A percentile compares a stretch with the other conserved stretches of the same genome.
These are phyloP conservation scores for Graphiopsis chlorocephala DNA, from an alignment of 2,329 filamentous ascomycete species.

Conservation along the genomic window DNA sequence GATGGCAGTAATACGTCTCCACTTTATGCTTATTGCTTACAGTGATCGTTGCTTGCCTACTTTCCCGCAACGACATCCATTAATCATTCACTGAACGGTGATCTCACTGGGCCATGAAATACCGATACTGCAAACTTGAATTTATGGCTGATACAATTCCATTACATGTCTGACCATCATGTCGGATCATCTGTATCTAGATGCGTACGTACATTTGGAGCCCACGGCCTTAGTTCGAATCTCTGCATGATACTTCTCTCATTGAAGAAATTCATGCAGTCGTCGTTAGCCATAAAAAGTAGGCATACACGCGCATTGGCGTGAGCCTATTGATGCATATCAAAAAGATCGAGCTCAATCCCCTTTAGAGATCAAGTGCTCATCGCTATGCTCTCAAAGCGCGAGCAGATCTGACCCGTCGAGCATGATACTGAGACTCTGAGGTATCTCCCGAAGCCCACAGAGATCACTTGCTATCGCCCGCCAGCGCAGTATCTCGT, in stretches of 20 bases:
- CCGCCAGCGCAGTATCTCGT: background rate
- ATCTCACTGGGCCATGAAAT: too few species aligned
- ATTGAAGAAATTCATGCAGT: background rate
- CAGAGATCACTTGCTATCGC: background rate
- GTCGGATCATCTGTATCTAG: background rate
- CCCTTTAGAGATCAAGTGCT: background rate
- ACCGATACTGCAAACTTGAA: too few species aligned
- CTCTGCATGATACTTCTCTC: background rate
- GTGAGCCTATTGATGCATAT: background rate
- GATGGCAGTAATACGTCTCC: background rate
- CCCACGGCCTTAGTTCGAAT: background rate
- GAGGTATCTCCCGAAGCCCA: background rate
- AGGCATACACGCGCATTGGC: background rate
- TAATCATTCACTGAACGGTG: too few species aligned
- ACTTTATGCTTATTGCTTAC: background rate
- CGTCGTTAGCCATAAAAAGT: background rate
- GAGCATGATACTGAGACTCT: background rate
- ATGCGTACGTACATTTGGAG: background rate
- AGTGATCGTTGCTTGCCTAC: background rate
- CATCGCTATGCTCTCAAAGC: background rate
- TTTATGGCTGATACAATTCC: background rate
- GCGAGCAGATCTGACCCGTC: background rate
- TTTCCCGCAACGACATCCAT: background rate
- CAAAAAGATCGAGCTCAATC: background rate
- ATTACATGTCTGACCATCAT: background rate